phyloP scores from a whole-genome alignment of 1,284 basidiomycete species.

The Thecaphora thlaspeos region DNA sequence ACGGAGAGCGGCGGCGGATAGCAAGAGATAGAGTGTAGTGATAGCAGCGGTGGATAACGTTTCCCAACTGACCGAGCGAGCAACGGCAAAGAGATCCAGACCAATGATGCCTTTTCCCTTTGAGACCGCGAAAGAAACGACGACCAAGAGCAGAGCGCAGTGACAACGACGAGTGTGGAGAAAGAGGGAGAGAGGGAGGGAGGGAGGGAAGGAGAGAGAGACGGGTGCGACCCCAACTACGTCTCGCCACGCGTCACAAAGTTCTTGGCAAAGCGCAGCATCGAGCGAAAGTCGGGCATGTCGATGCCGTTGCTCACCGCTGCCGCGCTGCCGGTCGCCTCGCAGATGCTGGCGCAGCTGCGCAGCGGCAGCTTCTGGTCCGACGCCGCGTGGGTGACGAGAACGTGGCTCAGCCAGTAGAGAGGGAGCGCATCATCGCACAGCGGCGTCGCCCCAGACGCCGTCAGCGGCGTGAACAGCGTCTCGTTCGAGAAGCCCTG shows the following conservation, averaged over 20 bases:
- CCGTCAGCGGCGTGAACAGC: slow-evolving; percentile 41
- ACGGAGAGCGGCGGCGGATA: too few relatives aligned
- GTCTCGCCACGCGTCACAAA: slow-evolving; percentile 40
- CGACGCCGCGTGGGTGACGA: slow-evolving; percentile 40
- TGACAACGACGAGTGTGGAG: background rate
- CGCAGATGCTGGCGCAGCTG: slow-evolving; percentile 16
- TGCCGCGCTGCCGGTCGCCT: slow-evolving; percentile 19
- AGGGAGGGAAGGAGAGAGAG: too few relatives aligned
- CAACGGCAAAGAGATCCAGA: too few relatives aligned
- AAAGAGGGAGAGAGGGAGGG: too few relatives aligned
- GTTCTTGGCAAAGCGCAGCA: slow-evolving; percentile 45
- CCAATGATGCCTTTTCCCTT: too few relatives aligned
- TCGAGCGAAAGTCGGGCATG: slow-evolving; percentile 38
- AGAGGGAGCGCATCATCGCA: slow-evolving; percentile 48
- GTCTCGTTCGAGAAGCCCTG: slow-evolving; percentile 9
- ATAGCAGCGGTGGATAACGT: too few relatives aligned
- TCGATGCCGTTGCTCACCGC: slow-evolving; percentile 17
- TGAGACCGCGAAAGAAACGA: background rate
- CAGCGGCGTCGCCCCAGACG: slow-evolving; percentile 45
- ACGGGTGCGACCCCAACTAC: slow-evolving; percentile 2
- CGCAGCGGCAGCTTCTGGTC: slow-evolving; percentile 30
- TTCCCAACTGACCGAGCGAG: too few relatives aligned
- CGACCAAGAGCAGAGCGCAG: background rate
- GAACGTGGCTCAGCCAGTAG: slow-evolving; percentile 47
- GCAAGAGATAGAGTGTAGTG: too few relatives aligned